phyloP scores from a whole-genome alignment of 805 yeast species.

The Debaryomyces castellii region DNA sequence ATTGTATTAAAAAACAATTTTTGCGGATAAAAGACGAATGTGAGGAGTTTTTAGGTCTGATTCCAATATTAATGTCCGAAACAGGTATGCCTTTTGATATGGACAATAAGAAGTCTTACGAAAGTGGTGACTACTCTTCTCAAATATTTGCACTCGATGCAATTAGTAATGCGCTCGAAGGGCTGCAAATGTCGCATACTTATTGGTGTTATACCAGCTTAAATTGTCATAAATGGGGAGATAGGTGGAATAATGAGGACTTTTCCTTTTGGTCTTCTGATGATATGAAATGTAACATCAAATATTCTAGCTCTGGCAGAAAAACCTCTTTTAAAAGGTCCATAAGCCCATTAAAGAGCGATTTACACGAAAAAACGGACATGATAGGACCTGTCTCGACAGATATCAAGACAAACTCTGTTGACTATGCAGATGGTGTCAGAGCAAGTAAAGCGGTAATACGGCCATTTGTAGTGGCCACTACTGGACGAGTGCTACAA shows the following conservation, averaged over 20 bases:
- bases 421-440: conserved; percentile 48
- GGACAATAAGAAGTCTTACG: conserved; percentile 76
- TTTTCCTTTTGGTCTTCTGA: conserved; percentile 82
- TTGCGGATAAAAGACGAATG: conserved; percentile 67
- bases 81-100: conserved; percentile 98
- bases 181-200: conserved; percentile 66
- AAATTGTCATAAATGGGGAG: conserved; percentile 85
- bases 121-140: conserved; percentile 61
- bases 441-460: conserved; percentile 74
- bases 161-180: conserved; percentile 73
- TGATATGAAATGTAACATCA: conserved; percentile 34
- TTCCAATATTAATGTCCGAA: conserved; percentile 84
- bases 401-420: background rate
- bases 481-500: conserved; percentile 55
- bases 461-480: conserved; percentile 71
- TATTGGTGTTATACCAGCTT: conserved; percentile 81
- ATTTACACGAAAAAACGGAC: background rate
- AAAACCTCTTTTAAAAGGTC: background rate
- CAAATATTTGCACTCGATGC: conserved; percentile 89
- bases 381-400: no score
- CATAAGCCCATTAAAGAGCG: background rate
- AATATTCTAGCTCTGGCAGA: background rate
- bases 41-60: conserved; percentile 55
- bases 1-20: conserved; percentile 68
- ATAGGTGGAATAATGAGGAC: conserved; percentile 91